phyloP scores from a whole-genome alignment of 164 flowering plant species.

The Magnolia kwangsiensis region DNA sequence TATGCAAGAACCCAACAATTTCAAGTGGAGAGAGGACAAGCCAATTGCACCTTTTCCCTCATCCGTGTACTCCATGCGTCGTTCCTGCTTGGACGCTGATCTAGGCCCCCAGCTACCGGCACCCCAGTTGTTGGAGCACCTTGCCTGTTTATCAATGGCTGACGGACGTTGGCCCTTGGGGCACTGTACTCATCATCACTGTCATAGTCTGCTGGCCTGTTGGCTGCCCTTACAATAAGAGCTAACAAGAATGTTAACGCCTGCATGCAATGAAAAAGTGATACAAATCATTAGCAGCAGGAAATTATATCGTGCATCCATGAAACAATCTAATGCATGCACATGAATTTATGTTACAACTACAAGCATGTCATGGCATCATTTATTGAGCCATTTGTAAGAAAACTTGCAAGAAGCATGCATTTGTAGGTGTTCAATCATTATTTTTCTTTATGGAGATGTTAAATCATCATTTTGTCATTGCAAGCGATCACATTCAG shows the following conservation, averaged over 20 bases:
- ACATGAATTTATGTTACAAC: background rate
- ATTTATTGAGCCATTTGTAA: background rate
- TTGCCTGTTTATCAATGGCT: constrained; percentile 60
- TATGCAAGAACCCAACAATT: background rate
- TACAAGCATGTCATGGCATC: background rate
- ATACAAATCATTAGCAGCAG: background rate
- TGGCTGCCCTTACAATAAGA: constrained; percentile 65
- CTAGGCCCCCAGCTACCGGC: constrained; percentile 57
- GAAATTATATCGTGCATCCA: background rate
- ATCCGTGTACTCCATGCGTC: constrained; percentile 93
- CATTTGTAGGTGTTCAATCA: background rate
- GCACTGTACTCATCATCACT: constrained; percentile 78
- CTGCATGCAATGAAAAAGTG: constrained; percentile 30
- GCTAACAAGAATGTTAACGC: constrained; percentile 70
- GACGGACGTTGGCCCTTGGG: constrained; percentile 47
- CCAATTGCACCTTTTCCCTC: constrained; percentile 71
- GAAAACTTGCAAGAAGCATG: background rate
- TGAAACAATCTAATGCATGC: background rate
- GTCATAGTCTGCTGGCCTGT: constrained; percentile 70
- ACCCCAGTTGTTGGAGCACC: constrained; percentile 59
- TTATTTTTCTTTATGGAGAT: too few relatives aligned
- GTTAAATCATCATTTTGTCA: too few relatives aligned
- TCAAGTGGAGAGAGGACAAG: background rate
- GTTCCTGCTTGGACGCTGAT: constrained; percentile 64
- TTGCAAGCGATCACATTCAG: too few relatives aligned